Evolutionary conservation across 345 rosid species (phyloP), one percentile per base, ranked within the genome.

Genomic region (Pugionium dolabratum): DNA sequence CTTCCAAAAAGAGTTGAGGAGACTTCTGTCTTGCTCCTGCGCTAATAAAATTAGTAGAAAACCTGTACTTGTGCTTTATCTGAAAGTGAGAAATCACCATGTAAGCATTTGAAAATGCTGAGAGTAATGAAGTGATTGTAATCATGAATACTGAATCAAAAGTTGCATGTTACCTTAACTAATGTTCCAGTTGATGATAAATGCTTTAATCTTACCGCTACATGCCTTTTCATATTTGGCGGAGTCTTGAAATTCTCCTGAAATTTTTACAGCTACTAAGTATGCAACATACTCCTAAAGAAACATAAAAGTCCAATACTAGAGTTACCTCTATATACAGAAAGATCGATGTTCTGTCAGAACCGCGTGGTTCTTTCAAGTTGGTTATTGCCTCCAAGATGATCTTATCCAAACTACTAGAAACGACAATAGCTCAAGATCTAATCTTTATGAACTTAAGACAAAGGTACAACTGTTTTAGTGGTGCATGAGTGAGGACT

Each of bases 281-380:
- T 34, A 51, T 43, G 37, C 52, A 26, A 9, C 55, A 48, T 64
- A 41, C 45, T 9, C 27, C 40, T 3, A 35, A 66, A 28, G 47
- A 54, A 42, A 25, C 58, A 66, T 36, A 54, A 44, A 53, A 47
- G 43, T 36, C 55, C 25, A 49, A 56, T 47, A 41, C 51, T 34
- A 29, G n/a, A 32, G 31, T 46, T 70, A 92, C 98, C 95, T 92
- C 91, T 74, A 92, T 87, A 79, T 82, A 89, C 70, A 66, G 10
- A 37, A 89, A 80, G 76, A 92, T 89, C 7, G 96, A 80, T 69
- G 86, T 82, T 75, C 84, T 79, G 67, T 92, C 98, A 66, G 93
- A 89, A 76, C 96, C 96, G 56, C 81, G 76, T 31, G 83, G 80
- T 70, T 87, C 96, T 81, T 80, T 89, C 98, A 92, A 79, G 73